Evolutionary conservation across 2,329 filamentous ascomycete species (phyloP).

Genomic region (Apiospora aurea): DNA sequence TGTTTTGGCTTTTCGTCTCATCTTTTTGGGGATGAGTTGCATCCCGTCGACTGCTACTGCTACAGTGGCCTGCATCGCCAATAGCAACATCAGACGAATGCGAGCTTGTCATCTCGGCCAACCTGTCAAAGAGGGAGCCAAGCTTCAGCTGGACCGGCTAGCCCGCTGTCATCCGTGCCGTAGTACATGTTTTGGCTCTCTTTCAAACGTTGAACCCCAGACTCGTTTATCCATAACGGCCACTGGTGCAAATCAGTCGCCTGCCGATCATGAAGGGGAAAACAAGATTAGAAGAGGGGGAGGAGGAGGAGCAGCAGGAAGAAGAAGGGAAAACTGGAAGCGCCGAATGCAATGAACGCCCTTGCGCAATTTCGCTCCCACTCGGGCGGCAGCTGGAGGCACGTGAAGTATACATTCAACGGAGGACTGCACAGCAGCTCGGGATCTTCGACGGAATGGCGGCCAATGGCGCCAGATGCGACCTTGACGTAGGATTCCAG

Average conservation of each 20-base stretch:
- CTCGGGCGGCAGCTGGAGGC: background rate
- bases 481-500: slow-evolving; percentile 23
- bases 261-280: slow-evolving; percentile 7
- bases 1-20: slow-evolving; percentile 21
- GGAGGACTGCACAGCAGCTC: background rate
- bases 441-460: slow-evolving; percentile 14
- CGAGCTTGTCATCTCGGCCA: background rate
- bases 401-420: background rate
- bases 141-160: slow-evolving; percentile 4
- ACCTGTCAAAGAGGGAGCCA: slow-evolving; percentile 14
- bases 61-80: slow-evolving; percentile 1
- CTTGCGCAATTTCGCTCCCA: background rate
- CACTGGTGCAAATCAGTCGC: background rate
- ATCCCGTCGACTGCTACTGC: background rate
- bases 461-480: slow-evolving; percentile 21
- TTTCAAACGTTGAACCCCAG: slow-evolving; percentile 7
- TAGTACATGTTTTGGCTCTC: slow-evolving; percentile 2
- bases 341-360: background rate
- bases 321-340: background rate
- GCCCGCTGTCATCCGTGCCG: slow-evolving; percentile 10
- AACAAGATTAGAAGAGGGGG: slow-evolving; percentile 6
- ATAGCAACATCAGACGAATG: slow-evolving; percentile 21
- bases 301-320: background rate
- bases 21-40: slow-evolving; percentile 21
- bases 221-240: background rate